Evolutionary conservation across 1,139 yeast species (phyloP), one percentile per base, ranked within the genome.

Genomic region (Saccharomyces pastorianus): DNA sequence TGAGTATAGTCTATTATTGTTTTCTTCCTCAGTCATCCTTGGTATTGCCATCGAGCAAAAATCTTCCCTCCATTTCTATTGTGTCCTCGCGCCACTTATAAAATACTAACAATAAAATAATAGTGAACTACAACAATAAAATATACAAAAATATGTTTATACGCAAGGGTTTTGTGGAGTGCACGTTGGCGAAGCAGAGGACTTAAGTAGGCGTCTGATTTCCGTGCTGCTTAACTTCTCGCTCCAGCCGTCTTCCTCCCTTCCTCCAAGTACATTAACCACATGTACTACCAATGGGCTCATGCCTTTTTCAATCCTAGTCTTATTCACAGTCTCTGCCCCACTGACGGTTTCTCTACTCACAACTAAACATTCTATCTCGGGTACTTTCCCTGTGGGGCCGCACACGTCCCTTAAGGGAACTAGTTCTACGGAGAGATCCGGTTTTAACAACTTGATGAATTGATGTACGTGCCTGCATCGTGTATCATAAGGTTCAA

Each of bases 381-480:
- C 84, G 25, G 77, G 76, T 2, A 87, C 76, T n/a, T 79, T 77
- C 0, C 91, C 96, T 0, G 99, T 90, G 1, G 99, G 99, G 0
- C 99, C 99, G 71, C 95, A 90, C 0, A 91, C 79, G 67, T 95
- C 99, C 57, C 82, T 79, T 46, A 95, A 83, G 62, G 85, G 82
- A 53, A 78, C 80, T 25, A 80, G 68, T 28, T 78, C 78, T 3
- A 78, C 65, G 0, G 59, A 56, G 9, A 83, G 67, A 0, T 64
- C 61, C 2, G 85, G 81, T 50, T 73, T 73, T 25, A 84, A 67
- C 41, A 74, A 64, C 2, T 70, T 61, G 9, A 89, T 57, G 63
- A 88, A 88, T 1, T 64, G 54, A 1, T 67, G 60, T 0, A 86
- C 87, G 2, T 67, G 65, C 1, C 64, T 62, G 14, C 76, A 76